Conservation (phyloP, 129 eudicot genomes). For the Oenanthe sinensis region DNA sequence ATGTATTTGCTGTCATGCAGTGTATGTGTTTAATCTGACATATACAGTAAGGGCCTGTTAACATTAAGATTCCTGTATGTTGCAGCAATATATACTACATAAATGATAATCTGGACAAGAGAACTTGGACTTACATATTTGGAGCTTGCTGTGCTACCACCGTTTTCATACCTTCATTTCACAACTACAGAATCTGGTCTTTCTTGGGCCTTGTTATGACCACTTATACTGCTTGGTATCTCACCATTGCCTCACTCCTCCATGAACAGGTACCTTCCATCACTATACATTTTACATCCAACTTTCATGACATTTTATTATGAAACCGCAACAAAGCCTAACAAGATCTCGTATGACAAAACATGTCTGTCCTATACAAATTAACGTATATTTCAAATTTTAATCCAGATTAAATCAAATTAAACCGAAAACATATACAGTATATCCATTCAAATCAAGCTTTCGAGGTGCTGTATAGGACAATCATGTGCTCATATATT, state of each 20-base stretch:
- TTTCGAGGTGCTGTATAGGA: too few relatives aligned
- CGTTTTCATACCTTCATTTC: constrained; percentile 91
- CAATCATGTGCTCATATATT: neutral
- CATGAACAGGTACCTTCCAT: constrained; percentile 72
- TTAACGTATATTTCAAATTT: too few relatives aligned
- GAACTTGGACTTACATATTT: constrained; percentile 97
- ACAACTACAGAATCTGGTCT: constrained; percentile 95
- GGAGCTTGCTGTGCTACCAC: constrained; percentile 99
- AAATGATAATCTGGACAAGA: constrained; percentile 96
- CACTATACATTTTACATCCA: neutral
- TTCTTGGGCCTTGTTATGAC: constrained; percentile 90
- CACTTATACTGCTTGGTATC: constrained; percentile 97
- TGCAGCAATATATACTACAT: constrained; percentile 96
- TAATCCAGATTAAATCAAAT: too few relatives aligned
- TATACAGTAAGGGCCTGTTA: neutral
- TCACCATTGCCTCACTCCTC: constrained; percentile 76
- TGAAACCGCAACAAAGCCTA: neutral
- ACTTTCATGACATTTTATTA: neutral
- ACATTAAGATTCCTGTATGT: neutral
- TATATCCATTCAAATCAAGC: neutral
- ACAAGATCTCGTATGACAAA: neutral
- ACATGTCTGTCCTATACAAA: neutral
- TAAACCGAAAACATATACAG: neutral
- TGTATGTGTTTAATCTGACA: neutral
- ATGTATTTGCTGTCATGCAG: neutral